Conservation (phyloP, 306 rosid genomes). For the Lithocarpus polystachyus region DNA sequence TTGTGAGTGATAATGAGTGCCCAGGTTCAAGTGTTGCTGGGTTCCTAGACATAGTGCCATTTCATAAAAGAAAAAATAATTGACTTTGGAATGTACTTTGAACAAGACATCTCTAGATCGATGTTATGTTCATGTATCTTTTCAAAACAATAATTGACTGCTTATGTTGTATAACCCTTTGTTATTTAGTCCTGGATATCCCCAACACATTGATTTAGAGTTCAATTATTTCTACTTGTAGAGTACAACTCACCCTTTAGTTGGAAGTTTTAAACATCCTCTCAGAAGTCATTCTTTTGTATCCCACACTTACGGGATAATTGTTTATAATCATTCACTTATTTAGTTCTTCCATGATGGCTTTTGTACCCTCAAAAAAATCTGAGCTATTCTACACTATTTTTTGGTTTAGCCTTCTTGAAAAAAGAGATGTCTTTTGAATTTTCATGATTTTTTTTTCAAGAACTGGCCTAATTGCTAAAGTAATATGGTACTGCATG, state of each 20-base stretch:
- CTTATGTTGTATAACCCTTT: not conserved
- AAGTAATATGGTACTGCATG: slow-evolving; percentile 18
- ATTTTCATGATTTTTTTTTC: not conserved
- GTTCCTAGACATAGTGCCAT: not conserved
- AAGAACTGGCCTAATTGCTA: not conserved
- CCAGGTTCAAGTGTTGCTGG: not conserved
- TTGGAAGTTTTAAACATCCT: not conserved
- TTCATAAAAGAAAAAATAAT: not conserved
- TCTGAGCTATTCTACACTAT: not conserved
- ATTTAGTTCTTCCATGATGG: not conserved
- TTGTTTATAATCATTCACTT: not conserved
- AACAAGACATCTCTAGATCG: not conserved
- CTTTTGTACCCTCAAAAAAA: not conserved
- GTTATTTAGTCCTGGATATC: not conserved
- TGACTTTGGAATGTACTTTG: not conserved
- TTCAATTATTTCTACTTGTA: not conserved
- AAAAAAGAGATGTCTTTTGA: not conserved
- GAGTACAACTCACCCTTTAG: not conserved
- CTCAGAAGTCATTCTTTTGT: not conserved
- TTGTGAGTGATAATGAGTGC: not conserved
- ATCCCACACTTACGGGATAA: not conserved
- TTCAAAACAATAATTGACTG: not conserved
- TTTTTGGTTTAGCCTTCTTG: not conserved
- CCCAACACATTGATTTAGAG: not conserved
- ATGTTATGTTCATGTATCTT: not conserved